A percentile compares a stretch with the other conserved stretches of the same genome.
Evolutionary conservation across 108 stramenopile species (phyloP).

Genomic region (Nitzschia sp.): DNA sequence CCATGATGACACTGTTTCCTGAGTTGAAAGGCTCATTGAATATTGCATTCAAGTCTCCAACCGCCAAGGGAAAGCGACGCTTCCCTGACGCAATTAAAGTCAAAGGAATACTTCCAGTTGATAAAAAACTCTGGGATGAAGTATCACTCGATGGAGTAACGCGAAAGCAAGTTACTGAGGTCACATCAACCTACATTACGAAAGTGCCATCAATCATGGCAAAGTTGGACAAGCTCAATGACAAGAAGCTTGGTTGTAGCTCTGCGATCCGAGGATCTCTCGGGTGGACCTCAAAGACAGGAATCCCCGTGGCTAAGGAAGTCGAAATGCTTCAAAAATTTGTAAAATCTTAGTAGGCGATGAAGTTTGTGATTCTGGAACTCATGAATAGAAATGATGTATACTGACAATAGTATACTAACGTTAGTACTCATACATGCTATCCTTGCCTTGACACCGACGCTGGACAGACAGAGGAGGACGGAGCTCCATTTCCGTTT

Average conservation of each 20-base stretch:
- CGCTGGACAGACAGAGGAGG: too few relatives aligned
- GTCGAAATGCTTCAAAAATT: too few relatives aligned
- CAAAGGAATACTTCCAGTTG: slow-evolving; percentile 4
- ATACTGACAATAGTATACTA: too few relatives aligned
- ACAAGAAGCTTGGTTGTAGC: neutral
- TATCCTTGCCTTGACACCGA: too few relatives aligned
- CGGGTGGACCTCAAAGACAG: neutral
- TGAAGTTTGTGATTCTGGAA: too few relatives aligned
- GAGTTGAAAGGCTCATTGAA: slow-evolving; percentile 34
- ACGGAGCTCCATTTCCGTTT: too few relatives aligned
- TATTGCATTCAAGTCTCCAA: slow-evolving; percentile 18
- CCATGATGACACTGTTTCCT: slow-evolving; percentile 44
- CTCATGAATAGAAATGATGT: too few relatives aligned
- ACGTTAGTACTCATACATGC: too few relatives aligned
- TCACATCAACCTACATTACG: slow-evolving; percentile 31
- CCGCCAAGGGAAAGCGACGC: slow-evolving; percentile 29
- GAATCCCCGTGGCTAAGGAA: too few relatives aligned
- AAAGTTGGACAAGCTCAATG: slow-evolving; percentile 15
- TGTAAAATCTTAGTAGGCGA: too few relatives aligned
- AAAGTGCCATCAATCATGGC: slow-evolving; percentile 22
- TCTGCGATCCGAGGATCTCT: neutral
- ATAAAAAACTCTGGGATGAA: slow-evolving; percentile 17
- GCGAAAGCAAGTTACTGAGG: slow-evolving; percentile 23
- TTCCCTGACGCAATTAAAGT: slow-evolving; percentile 16
- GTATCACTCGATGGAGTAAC: slow-evolving; percentile 29